Base-by-base conservation (phyloP, 176 grass and related monocot genomes). In the Canna indica region DNA sequence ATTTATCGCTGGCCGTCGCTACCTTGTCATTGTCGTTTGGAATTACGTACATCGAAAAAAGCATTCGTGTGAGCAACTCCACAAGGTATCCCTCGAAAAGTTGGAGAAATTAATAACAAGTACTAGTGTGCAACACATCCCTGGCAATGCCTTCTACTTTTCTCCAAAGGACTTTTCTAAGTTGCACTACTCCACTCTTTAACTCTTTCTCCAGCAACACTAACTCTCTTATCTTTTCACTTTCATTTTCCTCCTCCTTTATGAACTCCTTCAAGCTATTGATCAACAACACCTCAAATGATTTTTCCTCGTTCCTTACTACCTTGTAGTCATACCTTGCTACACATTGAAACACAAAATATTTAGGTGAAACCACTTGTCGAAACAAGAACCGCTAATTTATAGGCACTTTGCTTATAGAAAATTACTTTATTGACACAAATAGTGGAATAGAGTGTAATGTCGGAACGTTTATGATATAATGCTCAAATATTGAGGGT, bases 111-210 rank as follows among this genome's bases (percentile, higher is more conserved):
- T 74, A 29, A 36, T 28, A 17, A 22, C 29, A 16, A 22, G 56
- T 56, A 10, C 47, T 47, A 44, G 25, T 14, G 54, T 74, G 5
- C 31, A 13, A 2, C 53, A 33, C 34, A 33, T 61, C 36, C 71
- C 71, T 7, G n/a, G n/a, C n/a, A n/a, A n/a, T n/a, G n/a, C n/a
- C n/a, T n/a, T n/a, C n/a, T n/a, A n/a, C n/a, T n/a, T n/a, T n/a
- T n/a, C n/a, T n/a, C n/a, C n/a, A n/a, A n/a, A n/a, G n/a, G n/a
- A n/a, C n/a, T n/a, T n/a, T n/a, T n/a, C n/a, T n/a, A n/a, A n/a
- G n/a, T n/a, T 85, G 89, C 30, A 95, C 86, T 42, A 95, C 90
- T 13, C 90, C 90, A n/a, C 82, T 95, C 4, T 84, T 78, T 76
- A 85, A 59, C 76, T 95, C 84, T 25, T 57, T 11, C 80, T 90